Evolutionary conservation across 441 rosid species (phyloP), one percentile per base, ranked within the genome.

Genomic region (Pelargonium citronellum): DNA sequence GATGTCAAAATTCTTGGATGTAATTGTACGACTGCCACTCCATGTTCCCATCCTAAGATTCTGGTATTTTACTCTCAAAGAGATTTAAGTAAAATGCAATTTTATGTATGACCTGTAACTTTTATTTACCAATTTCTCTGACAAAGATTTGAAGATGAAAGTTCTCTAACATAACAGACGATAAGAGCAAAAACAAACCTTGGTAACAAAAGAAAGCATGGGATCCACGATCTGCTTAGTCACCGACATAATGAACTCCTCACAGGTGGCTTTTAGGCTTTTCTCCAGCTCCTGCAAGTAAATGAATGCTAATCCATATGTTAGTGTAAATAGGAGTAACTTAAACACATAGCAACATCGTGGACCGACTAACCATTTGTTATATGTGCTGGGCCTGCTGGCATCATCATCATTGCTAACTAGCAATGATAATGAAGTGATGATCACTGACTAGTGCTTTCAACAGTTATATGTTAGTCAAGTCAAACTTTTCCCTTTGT

Each of bases 191-290:
- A 68, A 71, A 70, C 71, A 20, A 72, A 94, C 99, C 97, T 95
- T 91, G 78, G 97, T 82, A 19, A 83, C 91, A 82, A 91, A 91
- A 17, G 97, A 90, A 77, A 95, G 97, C 96, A 95, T 86, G 70
- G 99, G 97, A 82, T 95, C 99, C 73, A 91, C 97, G 65, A 91
- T 89, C 71, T 87, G 87, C 84, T 91, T 95, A 46, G 99, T 90
- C 75, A 90, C 94, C 61, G 91, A 83, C 98, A 95, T 92, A 69
- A 92, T 95, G 84, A 92, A 95, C 88, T 95, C 99, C 86, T 95
- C 99, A 58, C 98, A 95, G 51, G 97, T 92, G 75, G 92, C 81
- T 80, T 95, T 95, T 3, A 95, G 85, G 84, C 89, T 89, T 82
- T 87, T 95, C 87, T 95, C 98, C 75, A 90, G 84, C 67, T 95